phyloP scores from a whole-genome alignment of 164 flowering plant genomes.

The Vitis amurensis region DNA sequence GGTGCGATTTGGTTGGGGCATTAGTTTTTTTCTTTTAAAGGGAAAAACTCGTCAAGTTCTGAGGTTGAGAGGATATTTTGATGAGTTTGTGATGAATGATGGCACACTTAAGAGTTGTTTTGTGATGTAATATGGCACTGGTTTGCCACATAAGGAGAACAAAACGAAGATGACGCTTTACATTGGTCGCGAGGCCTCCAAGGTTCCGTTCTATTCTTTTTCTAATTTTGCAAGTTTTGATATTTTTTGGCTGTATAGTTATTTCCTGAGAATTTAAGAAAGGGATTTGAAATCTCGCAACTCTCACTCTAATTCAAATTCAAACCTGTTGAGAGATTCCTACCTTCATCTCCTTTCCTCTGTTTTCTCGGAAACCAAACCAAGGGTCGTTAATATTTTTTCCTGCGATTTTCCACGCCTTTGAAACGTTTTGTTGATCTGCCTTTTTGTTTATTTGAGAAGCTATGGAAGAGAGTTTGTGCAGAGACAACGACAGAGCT shows the following conservation, averaged over 20 bases:
- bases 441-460: conserved; percentile 16
- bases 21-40: no score
- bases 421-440: conserved; percentile 6
- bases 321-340: no score
- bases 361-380: background rate
- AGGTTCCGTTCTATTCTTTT: conserved; percentile 44
- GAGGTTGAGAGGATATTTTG: background rate
- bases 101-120: conserved; percentile 27
- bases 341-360: background rate
- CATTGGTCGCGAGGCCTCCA: conserved; percentile 92
- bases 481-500: conserved; percentile 69
- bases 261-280: no score
- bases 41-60: no score
- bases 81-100: conserved; percentile 22
- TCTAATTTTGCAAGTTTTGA: background rate
- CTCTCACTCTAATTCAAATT: no score
- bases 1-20: no score
- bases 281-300: no score
- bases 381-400: background rate
- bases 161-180: conserved; percentile 66
- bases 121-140: conserved; percentile 60
- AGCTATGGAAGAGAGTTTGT: conserved; percentile 92
- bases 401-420: background rate
- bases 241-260: no score
- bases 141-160: conserved; percentile 22